Percentiles rank a stretch among this genome's conserved stretches.
These are phyloP conservation scores for Corymbia calophylla DNA, from an alignment of 441 rosid genomes.

Conservation along the genomic window DNA sequence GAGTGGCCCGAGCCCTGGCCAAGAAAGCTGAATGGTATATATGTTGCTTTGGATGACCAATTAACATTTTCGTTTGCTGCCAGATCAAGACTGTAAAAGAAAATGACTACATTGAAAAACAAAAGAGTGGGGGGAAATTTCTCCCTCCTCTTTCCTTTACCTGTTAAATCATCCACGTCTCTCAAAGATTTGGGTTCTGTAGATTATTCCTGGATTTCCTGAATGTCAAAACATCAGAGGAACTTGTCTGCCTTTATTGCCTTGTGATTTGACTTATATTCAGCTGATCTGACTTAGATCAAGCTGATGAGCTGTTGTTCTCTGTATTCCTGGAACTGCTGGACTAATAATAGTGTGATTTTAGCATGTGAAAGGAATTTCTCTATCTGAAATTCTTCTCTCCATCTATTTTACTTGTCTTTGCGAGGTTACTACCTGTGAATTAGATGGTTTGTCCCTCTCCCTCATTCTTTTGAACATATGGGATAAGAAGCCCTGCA, in stretches of 20 bases:
- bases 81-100: background rate
- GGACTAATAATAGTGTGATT: background rate
- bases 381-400: background rate
- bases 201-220: background rate
- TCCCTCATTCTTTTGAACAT: background rate
- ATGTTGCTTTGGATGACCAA: background rate
- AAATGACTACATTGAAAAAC: background rate
- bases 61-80: background rate
- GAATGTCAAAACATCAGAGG: background rate
- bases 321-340: background rate
- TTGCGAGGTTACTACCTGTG: background rate
- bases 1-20: slow-evolving; percentile 45
- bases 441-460: background rate
- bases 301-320: background rate
- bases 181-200: background rate
- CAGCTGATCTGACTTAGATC: background rate
- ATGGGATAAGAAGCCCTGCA: background rate
- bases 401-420: background rate
- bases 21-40: slow-evolving; percentile 34
- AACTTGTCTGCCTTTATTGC: background rate
- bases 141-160: background rate
- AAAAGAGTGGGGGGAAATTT: background rate
- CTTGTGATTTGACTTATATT: background rate
- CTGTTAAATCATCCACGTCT: background rate
- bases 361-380: background rate